phyloP scores from a whole-genome alignment of 2,329 filamentous ascomycete species.

The Colletotrichum destructivum region DNA sequence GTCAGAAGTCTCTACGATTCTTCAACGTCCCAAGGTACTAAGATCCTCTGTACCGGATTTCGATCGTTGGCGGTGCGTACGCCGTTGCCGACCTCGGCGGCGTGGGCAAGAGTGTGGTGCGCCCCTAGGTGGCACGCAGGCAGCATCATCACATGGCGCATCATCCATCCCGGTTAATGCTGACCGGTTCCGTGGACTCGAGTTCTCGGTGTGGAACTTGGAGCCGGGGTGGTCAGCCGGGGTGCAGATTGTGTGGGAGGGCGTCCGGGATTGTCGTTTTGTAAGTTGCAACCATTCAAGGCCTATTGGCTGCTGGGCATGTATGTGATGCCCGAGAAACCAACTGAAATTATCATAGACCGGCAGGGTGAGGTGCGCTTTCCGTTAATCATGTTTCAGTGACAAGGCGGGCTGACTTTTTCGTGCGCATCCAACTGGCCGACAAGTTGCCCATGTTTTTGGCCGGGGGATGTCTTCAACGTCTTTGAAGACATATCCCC shows the following conservation, averaged over 20 bases:
- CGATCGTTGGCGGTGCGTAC: background rate
- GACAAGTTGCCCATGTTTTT: background rate
- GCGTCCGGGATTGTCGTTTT: constrained; percentile 1
- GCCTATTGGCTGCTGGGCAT: background rate
- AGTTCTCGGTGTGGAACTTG: constrained; percentile 41
- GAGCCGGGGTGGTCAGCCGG: constrained; percentile 18
- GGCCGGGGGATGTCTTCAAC: background rate
- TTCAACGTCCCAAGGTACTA: background rate
- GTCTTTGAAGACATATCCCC: background rate
- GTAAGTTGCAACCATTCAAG: background rate
- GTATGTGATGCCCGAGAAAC: background rate
- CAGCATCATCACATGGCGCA: constrained; percentile 16
- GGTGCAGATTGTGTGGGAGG: constrained; percentile 15
- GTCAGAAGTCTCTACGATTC: background rate
- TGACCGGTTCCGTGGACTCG: constrained; percentile 40
- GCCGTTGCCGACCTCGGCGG: background rate
- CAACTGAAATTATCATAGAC: background rate
- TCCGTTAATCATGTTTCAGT: background rate
- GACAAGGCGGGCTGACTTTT: background rate
- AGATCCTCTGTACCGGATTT: background rate
- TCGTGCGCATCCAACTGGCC: background rate
- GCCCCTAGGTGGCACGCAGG: background rate
- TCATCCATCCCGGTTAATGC: background rate
- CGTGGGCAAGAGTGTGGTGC: background rate
- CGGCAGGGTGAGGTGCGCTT: background rate